These are phyloP conservation scores for Suillus occidentalis DNA, from an alignment of 768 basidiomycete genomes.

Conservation along the genomic window DNA sequence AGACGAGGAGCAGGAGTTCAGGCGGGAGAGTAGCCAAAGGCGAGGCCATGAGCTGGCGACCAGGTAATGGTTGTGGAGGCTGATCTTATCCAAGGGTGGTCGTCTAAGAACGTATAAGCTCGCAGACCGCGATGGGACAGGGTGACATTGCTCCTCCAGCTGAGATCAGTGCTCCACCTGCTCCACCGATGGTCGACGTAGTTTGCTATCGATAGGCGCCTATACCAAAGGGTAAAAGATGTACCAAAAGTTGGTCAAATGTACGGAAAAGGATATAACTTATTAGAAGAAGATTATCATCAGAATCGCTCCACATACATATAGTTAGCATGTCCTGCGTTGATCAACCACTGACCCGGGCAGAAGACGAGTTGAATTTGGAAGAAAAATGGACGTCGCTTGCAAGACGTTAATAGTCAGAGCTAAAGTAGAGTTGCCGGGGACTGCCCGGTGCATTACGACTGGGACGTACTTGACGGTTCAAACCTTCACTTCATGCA, in stretches of 20 bases:
- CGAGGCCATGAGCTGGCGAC: constrained; percentile 7
- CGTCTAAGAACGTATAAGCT: neutral
- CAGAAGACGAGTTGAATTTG: neutral
- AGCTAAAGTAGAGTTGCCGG: too few relatives aligned
- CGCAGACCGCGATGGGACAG: neutral
- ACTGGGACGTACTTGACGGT: too few relatives aligned
- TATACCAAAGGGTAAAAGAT: neutral
- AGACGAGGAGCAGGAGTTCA: constrained; percentile 36
- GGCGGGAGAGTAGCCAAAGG: constrained; percentile 25
- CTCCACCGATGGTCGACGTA: neutral
- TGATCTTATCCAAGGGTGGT: neutral
- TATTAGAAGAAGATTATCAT: neutral
- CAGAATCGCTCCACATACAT: neutral
- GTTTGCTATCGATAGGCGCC: neutral
- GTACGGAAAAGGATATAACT: neutral
- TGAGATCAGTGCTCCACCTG: neutral
- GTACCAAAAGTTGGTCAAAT: neutral
- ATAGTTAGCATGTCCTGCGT: neutral
- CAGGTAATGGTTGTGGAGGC: neutral
- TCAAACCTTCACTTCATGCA: too few relatives aligned
- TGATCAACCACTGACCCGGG: neutral
- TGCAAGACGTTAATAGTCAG: neutral
- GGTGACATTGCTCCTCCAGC: neutral
- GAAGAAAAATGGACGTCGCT: neutral
- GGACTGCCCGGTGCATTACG: too few relatives aligned